phyloP scores from a whole-genome alignment of 2,329 filamentous ascomycete species.

The Zasmidium angulare region DNA sequence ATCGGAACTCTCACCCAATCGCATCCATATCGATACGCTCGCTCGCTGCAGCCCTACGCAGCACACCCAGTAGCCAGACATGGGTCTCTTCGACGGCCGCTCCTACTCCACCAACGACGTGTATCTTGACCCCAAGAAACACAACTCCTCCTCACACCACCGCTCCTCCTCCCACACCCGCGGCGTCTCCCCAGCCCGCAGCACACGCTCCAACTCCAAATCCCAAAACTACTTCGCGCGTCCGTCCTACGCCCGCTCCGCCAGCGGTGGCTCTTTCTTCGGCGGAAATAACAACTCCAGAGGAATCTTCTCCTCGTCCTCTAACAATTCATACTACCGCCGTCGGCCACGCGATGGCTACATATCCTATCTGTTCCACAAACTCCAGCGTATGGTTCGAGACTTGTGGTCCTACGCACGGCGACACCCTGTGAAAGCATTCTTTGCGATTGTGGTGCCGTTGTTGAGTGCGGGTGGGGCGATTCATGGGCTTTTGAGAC shows the following conservation, averaged over 20 bases:
- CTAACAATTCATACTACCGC: conserved; percentile 71
- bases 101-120: conserved; percentile 29
- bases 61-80: conserved; percentile 12
- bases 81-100: conserved; percentile 36
- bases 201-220: conserved; percentile 11
- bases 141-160: conserved; percentile 6
- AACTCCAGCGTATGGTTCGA: conserved; percentile 75
- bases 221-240: conserved; percentile 24
- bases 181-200: conserved; percentile 23
- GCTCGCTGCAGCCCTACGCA: not conserved
- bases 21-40: not conserved
- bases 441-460: conserved; percentile 85
- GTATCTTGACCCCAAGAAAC: conserved; percentile 14
- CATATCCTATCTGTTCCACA: conserved; percentile 68
- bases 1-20: not conserved
- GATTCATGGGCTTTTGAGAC: conserved; percentile 71
- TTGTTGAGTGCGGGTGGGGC: conserved; percentile 76
- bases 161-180: conserved; percentile 14
- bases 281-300: conserved; percentile 15
- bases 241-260: conserved; percentile 15
- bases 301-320: conserved; percentile 37
- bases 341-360: conserved; percentile 76
- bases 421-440: conserved; percentile 81
- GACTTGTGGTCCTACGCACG: conserved; percentile 80
- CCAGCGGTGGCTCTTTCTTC: conserved; percentile 25